These are phyloP conservation scores for Coemansia sp. DNA, from an alignment of 192 early-diverging fungal genomes.

Conservation along the genomic window DNA sequence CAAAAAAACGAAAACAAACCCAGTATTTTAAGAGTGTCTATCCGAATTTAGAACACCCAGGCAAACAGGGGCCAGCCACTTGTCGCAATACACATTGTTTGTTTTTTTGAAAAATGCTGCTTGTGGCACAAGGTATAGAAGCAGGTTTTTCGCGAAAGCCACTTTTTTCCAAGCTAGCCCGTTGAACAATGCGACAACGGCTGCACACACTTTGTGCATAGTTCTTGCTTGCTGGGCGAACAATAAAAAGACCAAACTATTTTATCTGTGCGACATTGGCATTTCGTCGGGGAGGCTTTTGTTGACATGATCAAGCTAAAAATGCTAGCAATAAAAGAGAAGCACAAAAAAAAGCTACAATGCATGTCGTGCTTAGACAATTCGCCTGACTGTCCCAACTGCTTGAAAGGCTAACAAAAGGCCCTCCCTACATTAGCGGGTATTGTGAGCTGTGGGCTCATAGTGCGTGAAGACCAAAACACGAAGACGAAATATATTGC, in stretches of 20 bases:
- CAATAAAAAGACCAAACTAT: not conserved
- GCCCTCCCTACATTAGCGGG: not conserved
- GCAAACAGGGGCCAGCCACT: slow-evolving; percentile 7
- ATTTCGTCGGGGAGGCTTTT: not conserved
- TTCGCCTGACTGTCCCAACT: not conserved
- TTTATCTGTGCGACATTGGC: not conserved
- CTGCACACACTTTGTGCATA: not conserved
- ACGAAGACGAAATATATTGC: not conserved
- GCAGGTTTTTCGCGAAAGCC: not conserved
- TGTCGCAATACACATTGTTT: not conserved
- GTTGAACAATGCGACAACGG: not conserved
- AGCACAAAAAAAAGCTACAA: not conserved
- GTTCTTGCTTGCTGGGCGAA: not conserved
- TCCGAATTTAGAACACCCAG: not conserved
- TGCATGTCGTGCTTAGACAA: not conserved
- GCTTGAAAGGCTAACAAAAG: not conserved
- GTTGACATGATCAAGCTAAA: not conserved
- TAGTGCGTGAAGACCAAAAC: not conserved
- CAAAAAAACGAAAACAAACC: not conserved
- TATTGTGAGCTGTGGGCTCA: not conserved
- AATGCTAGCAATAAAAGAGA: not conserved
- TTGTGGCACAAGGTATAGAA: not conserved
- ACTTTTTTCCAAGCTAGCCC: not conserved
- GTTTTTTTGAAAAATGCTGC: not conserved
- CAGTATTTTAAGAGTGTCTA: not conserved